Conservation (phyloP, 441 rosid species). For the Lepidium campestre region DNA sequence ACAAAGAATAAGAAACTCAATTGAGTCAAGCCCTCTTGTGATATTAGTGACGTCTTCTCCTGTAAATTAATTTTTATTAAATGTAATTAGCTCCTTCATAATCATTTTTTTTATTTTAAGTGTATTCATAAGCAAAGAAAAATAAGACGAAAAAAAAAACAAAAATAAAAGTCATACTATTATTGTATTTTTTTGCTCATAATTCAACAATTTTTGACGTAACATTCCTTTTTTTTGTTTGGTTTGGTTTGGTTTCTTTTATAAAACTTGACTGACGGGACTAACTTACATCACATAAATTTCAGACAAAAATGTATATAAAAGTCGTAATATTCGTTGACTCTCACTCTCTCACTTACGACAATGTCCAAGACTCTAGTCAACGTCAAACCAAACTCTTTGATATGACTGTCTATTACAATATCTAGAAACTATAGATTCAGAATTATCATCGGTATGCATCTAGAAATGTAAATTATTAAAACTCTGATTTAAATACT, state of each 20-base stretch:
- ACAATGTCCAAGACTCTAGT: background rate
- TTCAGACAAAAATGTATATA: background rate
- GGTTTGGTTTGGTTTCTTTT: background rate
- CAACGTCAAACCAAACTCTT: background rate
- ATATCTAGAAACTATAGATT: background rate
- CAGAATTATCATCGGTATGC: background rate
- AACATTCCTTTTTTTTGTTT: too few relatives aligned
- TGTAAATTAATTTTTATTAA: background rate
- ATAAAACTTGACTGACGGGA: background rate
- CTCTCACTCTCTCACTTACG: background rate
- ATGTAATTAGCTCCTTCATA: background rate
- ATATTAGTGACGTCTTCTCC: constrained; percentile 50
- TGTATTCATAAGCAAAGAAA: background rate
- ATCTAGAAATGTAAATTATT: background rate
- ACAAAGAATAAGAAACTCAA: constrained; percentile 56
- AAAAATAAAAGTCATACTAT: background rate
- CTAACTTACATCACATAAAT: background rate
- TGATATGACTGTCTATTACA: background rate
- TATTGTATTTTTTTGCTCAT: background rate
- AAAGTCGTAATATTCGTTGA: background rate
- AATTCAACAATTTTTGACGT: too few relatives aligned
- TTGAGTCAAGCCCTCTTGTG: constrained; percentile 53
- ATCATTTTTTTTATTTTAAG: background rate
- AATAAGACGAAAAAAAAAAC: too few relatives aligned
- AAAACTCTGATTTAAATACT: background rate